Evolutionary conservation across 768 basidiomycete genomes (phyloP), one percentile per base, ranked within the genome.

Genomic region (Ephemerocybe angulata): DNA sequence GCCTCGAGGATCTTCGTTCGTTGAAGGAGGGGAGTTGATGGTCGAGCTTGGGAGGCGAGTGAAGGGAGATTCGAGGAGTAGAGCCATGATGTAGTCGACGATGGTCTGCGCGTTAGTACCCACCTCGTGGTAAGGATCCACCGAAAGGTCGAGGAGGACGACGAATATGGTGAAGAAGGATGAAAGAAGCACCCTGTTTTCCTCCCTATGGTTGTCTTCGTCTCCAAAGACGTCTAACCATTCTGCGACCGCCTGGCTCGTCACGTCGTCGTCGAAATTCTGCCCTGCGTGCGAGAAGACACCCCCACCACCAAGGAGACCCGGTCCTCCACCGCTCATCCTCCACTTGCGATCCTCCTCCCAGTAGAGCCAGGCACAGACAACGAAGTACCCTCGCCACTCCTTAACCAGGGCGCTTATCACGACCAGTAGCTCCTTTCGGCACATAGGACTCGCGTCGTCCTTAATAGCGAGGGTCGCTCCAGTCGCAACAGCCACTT

Each of bases 281-380:
- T 64, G 48, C 46, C 53, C 57, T n/a, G 54, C 65, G 42, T 71
- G 67, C 15, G 29, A 50, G 19, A 33, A 50, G 19, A 35, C 31
- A 24, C 48, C 48, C 15, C 48, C 48, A 8, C 48, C 48, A 6
- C 48, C 48, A 3, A 50, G 30, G 22, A 50, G 31, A 13, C 68
- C 67, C 61, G 54, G 69, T 15, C 68, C 60, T 61, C 77, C 64
- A 19, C 48, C 48, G 28, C 25, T 50, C 51, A 72, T 60, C 63
- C 79, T 72, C 82, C 87, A 85, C 55, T 78, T 81, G 48, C 86
- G 72, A 61, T 96, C 90, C 67, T 95, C 91, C 65, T 97, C 94
- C 85, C 91, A 91, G 66, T 97, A 95, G 8, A 93, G 74, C 95
- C 96, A 98, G 1, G 96, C 94, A 58, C 96, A 97, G 35, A 94